Base-by-base conservation (phyloP, 2,329 filamentous ascomycete genomes). In the Cytospora piceicola region DNA sequence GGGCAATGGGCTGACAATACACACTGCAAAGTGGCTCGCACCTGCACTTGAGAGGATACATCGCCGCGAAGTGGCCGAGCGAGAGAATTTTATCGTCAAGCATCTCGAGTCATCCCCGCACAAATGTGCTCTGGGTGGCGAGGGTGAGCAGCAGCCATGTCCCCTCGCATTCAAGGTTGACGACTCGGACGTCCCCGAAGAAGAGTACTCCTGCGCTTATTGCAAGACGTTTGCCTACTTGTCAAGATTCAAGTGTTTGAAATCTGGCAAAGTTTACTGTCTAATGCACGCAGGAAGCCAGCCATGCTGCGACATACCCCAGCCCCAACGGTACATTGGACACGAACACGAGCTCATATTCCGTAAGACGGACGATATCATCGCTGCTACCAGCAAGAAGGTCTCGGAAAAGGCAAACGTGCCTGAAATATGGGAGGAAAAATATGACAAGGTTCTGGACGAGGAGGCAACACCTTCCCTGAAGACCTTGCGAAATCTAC, bases 171-270 rank as follows among this genome's bases (percentile, higher is more conserved):
- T 91, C 71, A 81, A 88, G 73, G 75, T 91, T 64, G 85, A 91
- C 69, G 89, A 95, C 64, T 81, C 87, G 59, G 90, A 95, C 72
- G 85, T 96, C 1, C 86, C 90, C 4, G 95, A 99, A 74, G 94
- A 98, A 70, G 93, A 97, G 70, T 93, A 96, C 75, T 92, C 95
- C 68, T 98, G 95, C 79, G 84, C 85, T 52, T 92, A 93, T 77
- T 99, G 95, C 85, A 98, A 98, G 77, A 87, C 90, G 0, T 98
- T 94, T 78, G 89, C 90, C 73, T 98, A 94, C 76, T 82, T 98
- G 30, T 97, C 95, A 34, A 89, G 94, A 71, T 96, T 96, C 77
- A 90, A 90, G 71, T 99, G 95, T 76, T 82, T 89, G 65, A 91
- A 88, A 69, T 90, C 90, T 3, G 91, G 90, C 71, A 97, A 94